Base-by-base conservation (phyloP, 1,284 basidiomycete species). In the Austroboletus niveus region DNA sequence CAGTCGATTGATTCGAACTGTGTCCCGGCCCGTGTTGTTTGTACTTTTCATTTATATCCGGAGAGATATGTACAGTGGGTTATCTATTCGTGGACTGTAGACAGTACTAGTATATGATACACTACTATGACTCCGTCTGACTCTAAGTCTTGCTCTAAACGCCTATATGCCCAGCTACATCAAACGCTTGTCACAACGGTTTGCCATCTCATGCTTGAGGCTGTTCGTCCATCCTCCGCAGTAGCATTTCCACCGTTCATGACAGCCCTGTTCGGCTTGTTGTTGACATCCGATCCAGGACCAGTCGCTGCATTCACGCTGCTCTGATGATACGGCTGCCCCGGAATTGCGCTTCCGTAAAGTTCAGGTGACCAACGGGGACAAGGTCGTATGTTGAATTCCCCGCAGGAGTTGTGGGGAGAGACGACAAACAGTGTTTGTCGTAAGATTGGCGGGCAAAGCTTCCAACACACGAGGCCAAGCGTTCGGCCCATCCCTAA, bases 381-480 rank as follows among this genome's bases (percentile, higher is more conserved):
- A 96, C 72, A 30, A 93, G 76, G 34, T 73, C 70, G 66, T 84
- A 95, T 1, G 83, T 78, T 2, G 82, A 83, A 42, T 80, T 71
- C 31, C 76, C 75, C 10, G 66, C 60, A 1, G 71, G 61, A 1
- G 82, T 77, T 0, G 70, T 63, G 5, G 84, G 84, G 6, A 84
- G 66, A 5, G 77, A 17, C 17, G 17, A 17, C 17, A 17, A 17
- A 17, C 17, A 17, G 17, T 31, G 5, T 72, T 74, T 6, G 67
- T 71, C 0, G 87, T 82, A 29, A 93, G 63, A 63, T 89, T 89
- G 5, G 78, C 63, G 0, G 91, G 91, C 8, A 94, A 69, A 10
- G 78, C 80, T 41, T 81, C 78, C 15, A 97, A 80, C 0, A 93
- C 92, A 57, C 88, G 77, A 8, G 92, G 91, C 92, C 89, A 92